phyloP scores from a whole-genome alignment of 805 yeast species.

The Candida yuanshanica region DNA sequence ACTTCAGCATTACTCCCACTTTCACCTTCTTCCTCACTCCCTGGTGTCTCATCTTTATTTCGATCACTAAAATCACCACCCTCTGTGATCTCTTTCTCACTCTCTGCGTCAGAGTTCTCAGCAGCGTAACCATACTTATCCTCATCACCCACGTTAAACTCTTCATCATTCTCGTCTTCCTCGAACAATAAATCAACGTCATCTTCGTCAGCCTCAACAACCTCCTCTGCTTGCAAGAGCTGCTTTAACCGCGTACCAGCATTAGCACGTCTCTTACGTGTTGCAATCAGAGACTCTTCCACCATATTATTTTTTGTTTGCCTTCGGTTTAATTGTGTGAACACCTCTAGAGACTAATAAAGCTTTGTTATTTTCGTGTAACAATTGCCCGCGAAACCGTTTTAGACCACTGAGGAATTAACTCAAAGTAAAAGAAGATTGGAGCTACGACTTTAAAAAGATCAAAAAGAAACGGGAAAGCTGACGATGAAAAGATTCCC shows the following conservation, averaged over 20 bases:
- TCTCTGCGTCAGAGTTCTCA: constrained; percentile 27
- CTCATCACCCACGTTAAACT: constrained; percentile 29
- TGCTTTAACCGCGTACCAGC: constrained; percentile 84
- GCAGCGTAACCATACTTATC: constrained; percentile 22
- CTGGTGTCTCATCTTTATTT: constrained; percentile 19
- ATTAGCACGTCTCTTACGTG: constrained; percentile 74
- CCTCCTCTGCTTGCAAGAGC: constrained; percentile 63
- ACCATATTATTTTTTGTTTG: too few relatives aligned
- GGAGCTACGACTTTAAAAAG: too few relatives aligned
- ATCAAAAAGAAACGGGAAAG: too few relatives aligned
- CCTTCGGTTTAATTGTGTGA: too few relatives aligned
- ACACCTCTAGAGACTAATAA: too few relatives aligned
- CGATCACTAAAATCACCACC: too few relatives aligned
- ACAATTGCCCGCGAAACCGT: too few relatives aligned
- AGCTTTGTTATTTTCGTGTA: too few relatives aligned
- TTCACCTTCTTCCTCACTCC: constrained; percentile 16
- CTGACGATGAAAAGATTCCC: too few relatives aligned
- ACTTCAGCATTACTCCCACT: constrained; percentile 7
- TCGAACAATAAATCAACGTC: constrained; percentile 65
- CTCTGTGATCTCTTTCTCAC: constrained; percentile 27
- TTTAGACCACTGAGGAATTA: too few relatives aligned
- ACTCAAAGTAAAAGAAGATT: too few relatives aligned
- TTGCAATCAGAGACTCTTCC: constrained; percentile 56
- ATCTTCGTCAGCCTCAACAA: constrained; percentile 45
- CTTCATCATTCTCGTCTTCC: constrained; percentile 54